Evolutionary conservation across 129 eudicot species (phyloP), one percentile per base, ranked within the genome.

Genomic region (Lonicera japonica): DNA sequence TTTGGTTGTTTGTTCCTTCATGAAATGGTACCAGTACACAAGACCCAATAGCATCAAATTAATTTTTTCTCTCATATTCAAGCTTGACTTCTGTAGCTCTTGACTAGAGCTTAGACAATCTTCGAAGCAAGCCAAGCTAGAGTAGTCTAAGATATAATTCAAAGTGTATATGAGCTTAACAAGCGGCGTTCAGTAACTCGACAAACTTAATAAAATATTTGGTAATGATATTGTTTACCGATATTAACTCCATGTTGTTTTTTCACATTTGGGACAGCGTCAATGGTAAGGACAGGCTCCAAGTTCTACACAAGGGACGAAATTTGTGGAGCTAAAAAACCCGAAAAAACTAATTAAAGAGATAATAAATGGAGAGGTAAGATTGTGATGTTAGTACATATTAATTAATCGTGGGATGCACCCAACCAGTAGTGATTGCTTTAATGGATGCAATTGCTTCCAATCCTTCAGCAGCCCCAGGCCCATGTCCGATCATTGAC

Each of bases 401-500:
- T 84, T 84, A 95, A 79, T 89, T 89, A 70, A 88, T 72, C 14
- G 96, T 84, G 29, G 96, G 94, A 80, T 88, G 90, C 54, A 85
- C 63, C 94, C 94, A 88, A 56, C 95, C 90, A 2, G 96, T 85
- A 56, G 64, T 77, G 73, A 89, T 80, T 52, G 96, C 96, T 73
- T 82, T 85, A 17, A 89, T 80, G 77, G 90, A 79, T 17, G 82
- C 90, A 65, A 89, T 85, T 52, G 95, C 95, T 82, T 89, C 94
- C 47, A 88, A 67, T 62, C 89, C 96, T 17, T 85, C 94, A 58
- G 94, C 88, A 54, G 96, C 96, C 21, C 96, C 96, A 54, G 79
- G 83, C 1, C 94, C 86, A 58, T 88, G 96, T 21, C 96, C 96
- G 17, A 82, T 88, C 89, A 88, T 82, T 8, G 94, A 85, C 96